These are phyloP conservation scores for Lasiosphaeriaceae sp. DNA, from an alignment of 495 filamentous ascomycete genomes.

Conservation along the genomic window DNA sequence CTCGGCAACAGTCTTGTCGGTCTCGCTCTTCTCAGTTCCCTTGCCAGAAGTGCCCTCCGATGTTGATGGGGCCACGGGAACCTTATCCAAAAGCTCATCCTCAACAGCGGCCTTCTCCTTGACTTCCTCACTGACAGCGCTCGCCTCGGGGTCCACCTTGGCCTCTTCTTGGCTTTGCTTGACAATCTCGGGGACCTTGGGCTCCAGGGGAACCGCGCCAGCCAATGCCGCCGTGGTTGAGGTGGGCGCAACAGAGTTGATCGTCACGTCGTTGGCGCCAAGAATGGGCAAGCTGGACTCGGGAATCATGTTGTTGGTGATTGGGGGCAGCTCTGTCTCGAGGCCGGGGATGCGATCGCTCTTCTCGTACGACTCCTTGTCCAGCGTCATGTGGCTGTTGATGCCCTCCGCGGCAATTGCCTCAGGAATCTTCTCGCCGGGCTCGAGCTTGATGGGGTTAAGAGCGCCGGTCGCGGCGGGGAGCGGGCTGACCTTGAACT, in stretches of 20 bases:
- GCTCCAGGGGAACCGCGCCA: slow-evolving; percentile 56
- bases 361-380: slow-evolving; percentile 81
- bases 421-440: slow-evolving; percentile 74
- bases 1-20: slow-evolving; percentile 36
- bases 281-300: slow-evolving; percentile 81
- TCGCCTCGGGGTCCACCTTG: slow-evolving; percentile 55
- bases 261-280: slow-evolving; percentile 44
- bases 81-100: slow-evolving; percentile 56
- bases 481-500: slow-evolving; percentile 66
- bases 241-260: slow-evolving; percentile 64
- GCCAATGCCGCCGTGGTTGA: slow-evolving; percentile 75
- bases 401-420: slow-evolving; percentile 50
- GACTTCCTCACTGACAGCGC: slow-evolving; percentile 52
- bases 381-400: slow-evolving; percentile 62
- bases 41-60: slow-evolving; percentile 50
- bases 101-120: slow-evolving; percentile 59
- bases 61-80: slow-evolving; percentile 52
- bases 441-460: slow-evolving; percentile 76
- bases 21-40: slow-evolving; percentile 46
- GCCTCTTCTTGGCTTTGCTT: slow-evolving; percentile 64
- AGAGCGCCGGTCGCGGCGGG: slow-evolving; percentile 73
- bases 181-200: slow-evolving; percentile 61
- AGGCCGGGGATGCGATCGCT: slow-evolving; percentile 55
- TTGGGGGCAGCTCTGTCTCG: slow-evolving; percentile 57
- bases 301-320: slow-evolving; percentile 66